Conservation (phyloP, 305 asterid species). For the Fraxinus xanthoxyloides region DNA sequence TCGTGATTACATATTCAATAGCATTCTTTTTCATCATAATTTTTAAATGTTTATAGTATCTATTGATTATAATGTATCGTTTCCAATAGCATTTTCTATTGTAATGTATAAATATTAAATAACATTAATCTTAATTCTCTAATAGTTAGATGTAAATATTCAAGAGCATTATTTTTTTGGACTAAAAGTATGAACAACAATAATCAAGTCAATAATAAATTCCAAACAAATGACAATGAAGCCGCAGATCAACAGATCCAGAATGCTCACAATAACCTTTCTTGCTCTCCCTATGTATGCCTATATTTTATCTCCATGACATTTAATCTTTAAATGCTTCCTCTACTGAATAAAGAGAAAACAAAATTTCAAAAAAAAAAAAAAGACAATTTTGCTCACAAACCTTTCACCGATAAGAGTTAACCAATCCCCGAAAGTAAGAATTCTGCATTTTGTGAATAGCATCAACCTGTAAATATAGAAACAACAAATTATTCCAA, state of each 20-base stretch:
- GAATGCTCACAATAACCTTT: constrained; percentile 1
- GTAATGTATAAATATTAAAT: too few relatives aligned
- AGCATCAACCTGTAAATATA: constrained; percentile 46
- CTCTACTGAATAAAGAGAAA: neutral
- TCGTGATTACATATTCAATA: too few relatives aligned
- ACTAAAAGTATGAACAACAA: too few relatives aligned
- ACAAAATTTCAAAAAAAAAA: neutral
- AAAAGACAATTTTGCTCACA: constrained; percentile 18
- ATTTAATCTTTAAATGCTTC: neutral
- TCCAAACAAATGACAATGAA: neutral
- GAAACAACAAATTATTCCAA: constrained; percentile 13
- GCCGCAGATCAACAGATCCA: neutral
- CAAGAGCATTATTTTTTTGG: too few relatives aligned
- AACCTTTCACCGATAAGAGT: constrained; percentile 69
- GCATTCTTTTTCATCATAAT: too few relatives aligned
- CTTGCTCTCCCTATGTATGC: neutral
- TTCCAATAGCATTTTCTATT: too few relatives aligned
- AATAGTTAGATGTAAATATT: too few relatives aligned
- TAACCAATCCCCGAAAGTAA: constrained; percentile 75
- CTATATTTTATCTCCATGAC: neutral
- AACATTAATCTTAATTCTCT: too few relatives aligned
- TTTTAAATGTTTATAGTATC: too few relatives aligned
- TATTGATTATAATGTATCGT: too few relatives aligned
- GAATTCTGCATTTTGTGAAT: constrained; percentile 42
- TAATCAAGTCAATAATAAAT: too few relatives aligned